Evolutionary conservation across 331 rosid species (phyloP), one percentile per base, ranked within the genome.

Genomic region (Arachis monticola): DNA sequence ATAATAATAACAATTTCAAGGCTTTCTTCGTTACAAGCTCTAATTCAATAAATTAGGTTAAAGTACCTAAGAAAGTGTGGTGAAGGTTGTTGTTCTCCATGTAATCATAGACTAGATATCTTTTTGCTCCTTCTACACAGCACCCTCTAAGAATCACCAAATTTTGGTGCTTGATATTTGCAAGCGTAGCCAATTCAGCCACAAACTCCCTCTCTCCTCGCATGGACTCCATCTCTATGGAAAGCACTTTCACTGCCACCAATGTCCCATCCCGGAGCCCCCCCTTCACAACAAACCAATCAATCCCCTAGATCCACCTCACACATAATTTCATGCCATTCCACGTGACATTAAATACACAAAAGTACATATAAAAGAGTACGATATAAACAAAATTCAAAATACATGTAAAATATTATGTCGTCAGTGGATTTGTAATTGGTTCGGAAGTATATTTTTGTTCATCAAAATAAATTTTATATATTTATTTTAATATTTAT

Each of bases 91-190:
- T 92, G 78, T 90, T 90, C 69, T 85, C 82, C 96, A 92, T 88
- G 90, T 84, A 90, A 61, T 90, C 92, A 51, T 88, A 92, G 73
- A 92, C 92, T 62, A 92, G 55, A 60, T 85, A 92, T 85, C 97
- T 85, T 0, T 64, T 52, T 7, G 81, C 67, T 81, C 89, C 92
- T 58, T 90, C 94, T 7, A 90, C 94, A 72, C 88, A 85, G 77
- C 91, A 92, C 1, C 97, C 97, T 65, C 79, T 67, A 52, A 92
- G 91, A 71, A 27, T 58, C 7, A 90, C 96, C 11, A 92, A 85
- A 79, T 92, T 87, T 56, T 88, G 90, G 83, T 90, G 97, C 64
- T 66, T 83, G 69, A 87, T 78, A 48, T 86, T 79, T 10, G 92
- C 83, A 2, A 90, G 86, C n/a, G 96, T 77, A 46, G 90, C 76